Conservation (phyloP, 73 alveolate genomes). For the Symbiodinium natans region DNA sequence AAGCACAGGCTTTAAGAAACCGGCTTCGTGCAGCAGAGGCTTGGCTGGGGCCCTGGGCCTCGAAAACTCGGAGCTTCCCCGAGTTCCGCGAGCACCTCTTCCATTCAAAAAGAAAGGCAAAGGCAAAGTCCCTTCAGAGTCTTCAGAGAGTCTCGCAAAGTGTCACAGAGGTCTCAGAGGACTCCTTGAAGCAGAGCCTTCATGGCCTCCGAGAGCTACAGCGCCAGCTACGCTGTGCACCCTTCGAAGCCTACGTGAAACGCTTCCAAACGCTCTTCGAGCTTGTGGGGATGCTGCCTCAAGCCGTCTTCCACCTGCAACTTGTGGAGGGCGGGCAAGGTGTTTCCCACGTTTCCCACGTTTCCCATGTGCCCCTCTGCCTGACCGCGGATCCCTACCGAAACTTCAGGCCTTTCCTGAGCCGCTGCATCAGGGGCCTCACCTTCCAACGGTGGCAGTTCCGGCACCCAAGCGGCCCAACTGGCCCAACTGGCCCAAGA, state of each 20-base stretch:
- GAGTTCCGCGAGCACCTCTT: neutral
- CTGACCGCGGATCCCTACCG: neutral
- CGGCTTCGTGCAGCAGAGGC: constrained; percentile 84
- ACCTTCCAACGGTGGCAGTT: constrained; percentile 3
- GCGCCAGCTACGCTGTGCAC: constrained; percentile 16
- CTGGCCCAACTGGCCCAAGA: too few relatives aligned
- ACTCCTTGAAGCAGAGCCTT: neutral
- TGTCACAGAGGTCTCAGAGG: neutral
- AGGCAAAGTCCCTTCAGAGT: neutral
- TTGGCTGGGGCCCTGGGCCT: constrained; percentile 88
- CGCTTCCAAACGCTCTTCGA: constrained; percentile 21
- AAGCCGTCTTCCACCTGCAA: constrained; percentile 44
- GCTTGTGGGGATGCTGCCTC: constrained; percentile 63
- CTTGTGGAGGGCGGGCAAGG: neutral
- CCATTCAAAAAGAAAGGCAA: neutral
- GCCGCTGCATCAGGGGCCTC: neutral
- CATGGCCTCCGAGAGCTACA: neutral
- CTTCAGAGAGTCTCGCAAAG: neutral
- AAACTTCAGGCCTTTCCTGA: neutral
- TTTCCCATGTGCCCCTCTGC: neutral
- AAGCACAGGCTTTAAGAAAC: constrained; percentile 18
- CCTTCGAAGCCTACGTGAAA: constrained; percentile 13
- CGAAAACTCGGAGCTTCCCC: constrained; percentile 26
- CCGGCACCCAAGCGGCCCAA: constrained; percentile 20
- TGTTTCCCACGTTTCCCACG: constrained; percentile 17